phyloP scores from a whole-genome alignment of 768 basidiomycete genomes.

The Auricularia sp. region DNA sequence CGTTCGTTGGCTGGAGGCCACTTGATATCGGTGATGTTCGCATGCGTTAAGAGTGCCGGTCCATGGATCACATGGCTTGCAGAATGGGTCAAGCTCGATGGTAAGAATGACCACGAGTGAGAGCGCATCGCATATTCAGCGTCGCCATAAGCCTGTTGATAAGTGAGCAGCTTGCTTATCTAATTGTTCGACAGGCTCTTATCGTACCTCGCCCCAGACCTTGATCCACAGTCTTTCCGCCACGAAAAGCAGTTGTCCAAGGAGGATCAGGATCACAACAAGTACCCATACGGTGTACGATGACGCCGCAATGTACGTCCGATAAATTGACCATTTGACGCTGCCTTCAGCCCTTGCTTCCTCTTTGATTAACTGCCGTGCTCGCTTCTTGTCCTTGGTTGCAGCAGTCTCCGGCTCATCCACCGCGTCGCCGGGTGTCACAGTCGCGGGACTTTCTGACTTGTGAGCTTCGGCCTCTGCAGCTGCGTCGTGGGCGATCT shows the following conservation, averaged over 20 bases:
- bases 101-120: background rate
- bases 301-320: slow-evolving; percentile 29
- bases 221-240: slow-evolving; percentile 70
- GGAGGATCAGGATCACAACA: slow-evolving; percentile 10
- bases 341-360: slow-evolving; percentile 73
- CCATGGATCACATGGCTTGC: background rate
- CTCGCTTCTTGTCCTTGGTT: slow-evolving; percentile 39
- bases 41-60: background rate
- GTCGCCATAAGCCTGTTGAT: background rate
- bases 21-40: slow-evolving; percentile 8
- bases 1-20: slow-evolving; percentile 34
- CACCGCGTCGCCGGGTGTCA: slow-evolving; percentile 19
- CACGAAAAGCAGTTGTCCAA: slow-evolving; percentile 38
- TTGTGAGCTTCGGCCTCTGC: slow-evolving; percentile 17
- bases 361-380: slow-evolving; percentile 67
- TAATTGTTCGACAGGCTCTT: too few relatives aligned
- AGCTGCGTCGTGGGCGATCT: slow-evolving; percentile 24
- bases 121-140: background rate
- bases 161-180: background rate
- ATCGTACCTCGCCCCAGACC: slow-evolving; percentile 26
- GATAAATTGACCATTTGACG: slow-evolving; percentile 65
- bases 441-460: slow-evolving; percentile 14
- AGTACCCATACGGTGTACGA: slow-evolving; percentile 9
- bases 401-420: slow-evolving; percentile 19
- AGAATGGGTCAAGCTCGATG: background rate